A percentile compares a stretch with the other conserved stretches of the same genome.
Evolutionary conservation across 2,329 filamentous ascomycete genomes (phyloP).

Genomic region (Sphaerulina musiva): DNA sequence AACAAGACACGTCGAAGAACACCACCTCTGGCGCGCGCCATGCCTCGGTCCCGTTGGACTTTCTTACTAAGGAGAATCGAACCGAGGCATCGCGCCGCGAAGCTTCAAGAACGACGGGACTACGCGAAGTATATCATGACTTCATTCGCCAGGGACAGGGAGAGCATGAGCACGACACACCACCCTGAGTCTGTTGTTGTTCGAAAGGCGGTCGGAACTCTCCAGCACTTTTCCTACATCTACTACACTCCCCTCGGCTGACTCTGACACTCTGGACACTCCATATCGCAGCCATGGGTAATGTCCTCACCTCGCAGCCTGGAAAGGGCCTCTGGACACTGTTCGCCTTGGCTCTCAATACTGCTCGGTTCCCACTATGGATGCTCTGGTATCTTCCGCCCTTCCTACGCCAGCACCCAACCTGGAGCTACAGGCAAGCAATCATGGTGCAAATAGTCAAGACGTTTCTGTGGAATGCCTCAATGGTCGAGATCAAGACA

Average conservation of each 20-base stretch:
- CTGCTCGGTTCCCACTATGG: constrained; percentile 37
- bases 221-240: background rate
- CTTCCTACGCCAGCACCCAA: constrained; percentile 36
- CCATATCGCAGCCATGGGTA: constrained; percentile 9
- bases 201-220: background rate
- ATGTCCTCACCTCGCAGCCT: constrained; percentile 33
- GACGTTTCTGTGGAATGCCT: constrained; percentile 31
- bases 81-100: background rate
- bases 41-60: background rate
- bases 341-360: constrained; percentile 32
- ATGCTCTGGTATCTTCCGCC: constrained; percentile 35
- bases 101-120: background rate
- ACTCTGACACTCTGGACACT: background rate
- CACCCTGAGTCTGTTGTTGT: background rate
- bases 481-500: constrained; percentile 27
- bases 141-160: background rate
- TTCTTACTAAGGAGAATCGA: background rate
- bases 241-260: background rate
- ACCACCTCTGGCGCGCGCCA: too few relatives aligned
- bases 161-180: background rate
- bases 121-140: background rate
- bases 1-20: background rate
- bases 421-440: constrained; percentile 38
- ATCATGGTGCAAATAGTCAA: constrained; percentile 33
- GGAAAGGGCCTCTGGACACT: constrained; percentile 38